Percentiles rank a stretch among this genome's conserved stretches.
These are phyloP conservation scores for Oehlia diaphana DNA, from an alignment of 192 early-diverging fungal species.

Conservation along the genomic window DNA sequence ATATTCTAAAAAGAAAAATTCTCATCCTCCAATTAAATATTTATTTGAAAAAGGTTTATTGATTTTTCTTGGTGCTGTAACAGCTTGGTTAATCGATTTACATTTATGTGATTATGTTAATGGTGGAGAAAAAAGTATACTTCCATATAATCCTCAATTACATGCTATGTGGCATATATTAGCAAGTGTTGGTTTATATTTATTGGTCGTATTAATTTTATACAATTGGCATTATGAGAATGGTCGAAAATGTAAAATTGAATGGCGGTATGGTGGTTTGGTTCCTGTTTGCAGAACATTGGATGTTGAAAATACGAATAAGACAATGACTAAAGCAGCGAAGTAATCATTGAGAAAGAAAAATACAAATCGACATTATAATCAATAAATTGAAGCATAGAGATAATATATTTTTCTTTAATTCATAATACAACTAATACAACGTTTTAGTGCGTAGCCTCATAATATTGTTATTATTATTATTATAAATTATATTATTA, in stretches of 20 bases:
- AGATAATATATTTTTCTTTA: no score
- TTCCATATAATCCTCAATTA: conserved; percentile 48
- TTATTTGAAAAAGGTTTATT: conserved; percentile 36
- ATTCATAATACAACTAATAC: no score
- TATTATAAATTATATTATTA: no score
- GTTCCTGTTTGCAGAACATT: conserved; percentile 17
- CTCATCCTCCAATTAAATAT: conserved; percentile 35
- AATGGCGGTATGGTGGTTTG: conserved; percentile 31
- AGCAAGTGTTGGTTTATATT: conserved; percentile 57
- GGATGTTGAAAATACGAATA: neutral
- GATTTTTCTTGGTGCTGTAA: conserved; percentile 29
- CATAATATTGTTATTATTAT: no score
- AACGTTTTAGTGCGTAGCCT: no score
- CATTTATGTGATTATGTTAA: conserved; percentile 34
- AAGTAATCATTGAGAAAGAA: neutral
- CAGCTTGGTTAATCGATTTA: conserved; percentile 38
- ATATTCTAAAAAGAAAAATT: conserved; percentile 30
- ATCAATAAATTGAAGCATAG: neutral
- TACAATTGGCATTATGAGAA: conserved; percentile 35
- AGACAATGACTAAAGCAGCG: neutral
- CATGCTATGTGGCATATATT: conserved; percentile 69
- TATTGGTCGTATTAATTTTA: conserved; percentile 58
- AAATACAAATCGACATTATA: neutral
- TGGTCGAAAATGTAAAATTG: conserved; percentile 34
- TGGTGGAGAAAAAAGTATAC: conserved; percentile 12